Conservation (phyloP, 73 alveolate species). For the Loxodes magnus region DNA sequence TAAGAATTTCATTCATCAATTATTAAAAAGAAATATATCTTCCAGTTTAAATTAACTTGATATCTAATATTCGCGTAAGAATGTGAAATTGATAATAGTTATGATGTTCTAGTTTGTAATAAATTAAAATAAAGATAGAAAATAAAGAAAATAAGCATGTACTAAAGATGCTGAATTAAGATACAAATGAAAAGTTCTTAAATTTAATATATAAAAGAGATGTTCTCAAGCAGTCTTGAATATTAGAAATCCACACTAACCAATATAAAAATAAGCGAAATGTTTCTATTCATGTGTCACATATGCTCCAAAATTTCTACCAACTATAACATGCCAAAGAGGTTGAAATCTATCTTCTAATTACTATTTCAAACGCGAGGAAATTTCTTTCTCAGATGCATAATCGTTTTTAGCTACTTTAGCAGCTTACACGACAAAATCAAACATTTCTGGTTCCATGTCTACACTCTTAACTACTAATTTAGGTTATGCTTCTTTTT, state of each 20-base stretch:
- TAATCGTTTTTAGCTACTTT: too few species aligned
- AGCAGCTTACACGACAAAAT: slow-evolving; percentile 9
- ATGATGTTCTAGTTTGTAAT: too few species aligned
- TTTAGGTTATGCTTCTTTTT: neutral
- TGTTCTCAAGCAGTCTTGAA: slow-evolving; percentile 66
- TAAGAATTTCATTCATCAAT: too few species aligned
- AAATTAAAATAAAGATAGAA: too few species aligned
- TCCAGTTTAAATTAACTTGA: too few species aligned
- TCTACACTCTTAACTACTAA: slow-evolving; percentile 6
- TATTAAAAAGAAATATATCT: too few species aligned
- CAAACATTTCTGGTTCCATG: slow-evolving; percentile 16
- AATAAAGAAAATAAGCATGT: too few species aligned
- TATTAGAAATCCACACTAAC: slow-evolving; percentile 88
- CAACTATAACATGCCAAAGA: slow-evolving; percentile 97
- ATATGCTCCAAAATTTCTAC: slow-evolving; percentile 87
- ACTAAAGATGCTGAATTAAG: too few species aligned
- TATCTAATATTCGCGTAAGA: too few species aligned
- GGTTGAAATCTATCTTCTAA: slow-evolving; percentile 96
- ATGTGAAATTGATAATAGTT: too few species aligned
- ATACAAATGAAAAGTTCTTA: too few species aligned
- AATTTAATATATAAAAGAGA: too few species aligned
- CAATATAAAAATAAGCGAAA: slow-evolving; percentile 92
- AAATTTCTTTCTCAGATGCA: slow-evolving; percentile 78
- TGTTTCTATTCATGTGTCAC: slow-evolving; percentile 88
- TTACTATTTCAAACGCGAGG: slow-evolving; percentile 76